Evolutionary conservation across 495 filamentous ascomycete genomes (phyloP).

Genomic region (Penicillium parvum): DNA sequence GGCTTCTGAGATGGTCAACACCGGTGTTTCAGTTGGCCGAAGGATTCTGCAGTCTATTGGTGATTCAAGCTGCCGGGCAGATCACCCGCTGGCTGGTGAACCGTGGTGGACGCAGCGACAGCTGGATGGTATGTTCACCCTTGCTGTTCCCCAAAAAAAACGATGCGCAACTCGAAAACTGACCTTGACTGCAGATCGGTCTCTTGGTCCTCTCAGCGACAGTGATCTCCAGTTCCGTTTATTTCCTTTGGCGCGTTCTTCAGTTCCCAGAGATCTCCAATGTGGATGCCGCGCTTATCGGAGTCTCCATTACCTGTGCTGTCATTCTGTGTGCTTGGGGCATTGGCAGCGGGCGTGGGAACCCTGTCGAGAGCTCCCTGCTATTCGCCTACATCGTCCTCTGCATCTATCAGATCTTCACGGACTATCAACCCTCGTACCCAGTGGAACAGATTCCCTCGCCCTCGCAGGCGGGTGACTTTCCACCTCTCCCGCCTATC

Average conservation of each 20-base stretch:
- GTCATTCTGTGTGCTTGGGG: conserved; percentile 91
- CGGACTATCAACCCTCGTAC: conserved; percentile 83
- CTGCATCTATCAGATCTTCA: conserved; percentile 98
- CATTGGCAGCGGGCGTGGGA: conserved; percentile 89
- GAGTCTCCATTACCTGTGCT: conserved; percentile 83
- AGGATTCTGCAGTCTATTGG: conserved; percentile 92
- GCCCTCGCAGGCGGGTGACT: conserved; percentile 63
- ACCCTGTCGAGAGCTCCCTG: conserved; percentile 91
- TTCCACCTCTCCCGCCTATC: conserved; percentile 90
- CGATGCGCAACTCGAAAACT: conserved; percentile 11
- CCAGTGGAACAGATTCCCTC: conserved; percentile 51
- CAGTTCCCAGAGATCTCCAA: conserved; percentile 91
- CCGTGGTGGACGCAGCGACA: conserved; percentile 78
- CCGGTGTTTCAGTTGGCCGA: conserved; percentile 91
- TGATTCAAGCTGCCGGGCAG: conserved; percentile 91
- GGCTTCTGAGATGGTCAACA: conserved; percentile 84
- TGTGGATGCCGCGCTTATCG: conserved; percentile 90
- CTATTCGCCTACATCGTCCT: conserved; percentile 96
- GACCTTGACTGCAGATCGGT: conserved; percentile 59
- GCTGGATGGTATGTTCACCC: conserved; percentile 80
- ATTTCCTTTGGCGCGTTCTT: conserved; percentile 93
- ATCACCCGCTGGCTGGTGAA: conserved; percentile 97
- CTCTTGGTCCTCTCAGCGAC: conserved; percentile 83
- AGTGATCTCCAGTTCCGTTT: conserved; percentile 87
- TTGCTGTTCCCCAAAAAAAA: too few species aligned